Percentiles rank a stretch among this genome's conserved stretches.
These are phyloP conservation scores for Cladophialophora chaetospira DNA, from an alignment of 2,329 filamentous ascomycete species.

Conservation along the genomic window DNA sequence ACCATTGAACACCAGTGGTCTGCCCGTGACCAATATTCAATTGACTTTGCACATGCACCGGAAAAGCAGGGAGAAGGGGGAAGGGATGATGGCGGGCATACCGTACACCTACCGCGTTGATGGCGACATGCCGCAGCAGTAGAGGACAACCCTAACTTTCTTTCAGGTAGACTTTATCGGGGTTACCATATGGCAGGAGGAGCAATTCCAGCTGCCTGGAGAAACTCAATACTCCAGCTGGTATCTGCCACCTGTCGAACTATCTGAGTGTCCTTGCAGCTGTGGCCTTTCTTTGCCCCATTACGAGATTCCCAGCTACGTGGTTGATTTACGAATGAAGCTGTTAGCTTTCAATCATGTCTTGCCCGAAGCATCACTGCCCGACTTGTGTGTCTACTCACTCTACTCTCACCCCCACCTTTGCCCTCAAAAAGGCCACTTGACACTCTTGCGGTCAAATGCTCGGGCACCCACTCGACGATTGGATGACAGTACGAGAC, in stretches of 20 bases:
- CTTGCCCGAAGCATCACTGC: neutral
- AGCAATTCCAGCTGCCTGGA: neutral
- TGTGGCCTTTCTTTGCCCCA: constrained; percentile 5
- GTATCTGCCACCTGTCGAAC: constrained; percentile 10
- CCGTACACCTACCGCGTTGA: constrained; percentile 1
- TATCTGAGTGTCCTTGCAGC: constrained; percentile 12
- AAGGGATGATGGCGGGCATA: constrained; percentile 3
- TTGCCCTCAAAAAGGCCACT: constrained; percentile 4
- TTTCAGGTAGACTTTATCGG: neutral
- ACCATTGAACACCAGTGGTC: constrained; percentile 5
- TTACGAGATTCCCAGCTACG: constrained; percentile 1
- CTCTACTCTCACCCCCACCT: neutral
- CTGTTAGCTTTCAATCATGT: neutral
- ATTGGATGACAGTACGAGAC: constrained; percentile 22
- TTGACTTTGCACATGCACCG: constrained; percentile 3
- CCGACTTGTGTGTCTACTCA: neutral
- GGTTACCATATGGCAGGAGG: neutral
- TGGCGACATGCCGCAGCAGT: constrained; percentile 8
- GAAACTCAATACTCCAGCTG: constrained; percentile 1
- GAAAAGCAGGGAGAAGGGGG: neutral
- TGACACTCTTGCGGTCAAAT: constrained; percentile 8
- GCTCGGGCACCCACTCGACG: neutral
- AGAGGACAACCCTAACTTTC: neutral
- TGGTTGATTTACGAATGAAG: neutral
- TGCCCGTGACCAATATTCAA: constrained; percentile 2